Conservation (phyloP, 192 early-diverging fungal species). For the Oehlia diaphana region DNA sequence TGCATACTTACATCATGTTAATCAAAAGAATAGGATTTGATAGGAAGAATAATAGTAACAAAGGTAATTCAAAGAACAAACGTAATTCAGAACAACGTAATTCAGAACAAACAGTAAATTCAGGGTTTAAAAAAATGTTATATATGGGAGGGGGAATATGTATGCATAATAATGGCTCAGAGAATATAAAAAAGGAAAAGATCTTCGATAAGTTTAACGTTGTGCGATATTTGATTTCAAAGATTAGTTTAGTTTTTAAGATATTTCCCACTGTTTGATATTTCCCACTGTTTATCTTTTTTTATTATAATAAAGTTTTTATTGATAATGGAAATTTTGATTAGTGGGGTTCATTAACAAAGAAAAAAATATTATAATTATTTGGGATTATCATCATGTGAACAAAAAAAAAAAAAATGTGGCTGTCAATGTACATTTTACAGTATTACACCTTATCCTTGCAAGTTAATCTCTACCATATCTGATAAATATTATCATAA, state of each 20-base stretch:
- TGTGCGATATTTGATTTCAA: background rate
- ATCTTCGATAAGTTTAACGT: background rate
- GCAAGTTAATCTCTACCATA: background rate
- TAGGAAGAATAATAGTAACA: background rate
- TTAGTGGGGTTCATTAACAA: background rate
- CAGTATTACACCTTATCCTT: too few species aligned
- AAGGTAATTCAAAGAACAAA: too few species aligned
- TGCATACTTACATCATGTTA: too few species aligned
- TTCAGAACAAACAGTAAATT: too few species aligned
- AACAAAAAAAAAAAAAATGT: background rate
- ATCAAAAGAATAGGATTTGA: background rate
- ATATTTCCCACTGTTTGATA: background rate
- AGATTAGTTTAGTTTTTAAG: background rate
- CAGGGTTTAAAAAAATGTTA: background rate
- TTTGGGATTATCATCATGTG: background rate
- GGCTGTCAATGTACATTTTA: background rate
- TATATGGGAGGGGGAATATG: too few species aligned
- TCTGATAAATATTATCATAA: background rate
- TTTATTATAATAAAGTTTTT: background rate
- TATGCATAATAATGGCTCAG: background rate
- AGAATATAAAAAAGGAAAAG: background rate
- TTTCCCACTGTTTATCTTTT: background rate
- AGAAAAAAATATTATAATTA: background rate
- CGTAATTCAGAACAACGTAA: too few species aligned
- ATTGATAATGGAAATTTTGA: background rate